Evolutionary conservation across 2,329 filamentous ascomycete genomes (phyloP), one percentile per base, ranked within the genome.

Genomic region (Paraphoma chrysanthemicola): DNA sequence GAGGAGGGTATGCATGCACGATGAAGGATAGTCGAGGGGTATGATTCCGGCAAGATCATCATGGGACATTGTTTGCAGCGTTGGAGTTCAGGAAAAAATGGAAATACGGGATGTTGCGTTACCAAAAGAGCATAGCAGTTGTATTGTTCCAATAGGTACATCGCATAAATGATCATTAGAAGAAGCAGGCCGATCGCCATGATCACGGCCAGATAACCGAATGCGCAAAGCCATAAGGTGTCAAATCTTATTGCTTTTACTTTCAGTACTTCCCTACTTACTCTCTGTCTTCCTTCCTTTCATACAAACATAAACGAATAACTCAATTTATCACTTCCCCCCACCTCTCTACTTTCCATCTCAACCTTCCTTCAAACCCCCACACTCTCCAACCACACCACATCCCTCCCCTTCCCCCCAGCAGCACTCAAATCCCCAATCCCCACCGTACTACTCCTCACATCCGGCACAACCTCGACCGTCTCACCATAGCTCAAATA

Each of bases 401-500:
- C 68, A 49, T 36, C 62, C 68, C 47, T 59, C 64, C 39, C 60
- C 36, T n/a, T 65, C 39, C 60, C 39, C 10, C 57, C 54, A 3
- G 53, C 64, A 44, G 59, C 43, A 5, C 63, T 59, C 67, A 74
- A 70, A 33, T 74, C 68, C 5, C 69, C 68, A 39, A 76, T 57
- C 0, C 73, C 71, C 11, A 77, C 70, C 4, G 75, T 96, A 31
- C 92, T 90, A 63, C 86, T 87, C 59, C 79, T 82, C 52, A 91
- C 81, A 78, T 93, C 88, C 12, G 87, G 84, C 18, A 93, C 83
- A 2, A 97, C 91, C 48, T 89, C 78, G 1, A 97, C 84, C 39
- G 87, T 89, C 79, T 95, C 90, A 0, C 90, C 91, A 55, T 91
- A 81, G 69, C 92, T 95, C 66, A 86, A 82, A 67, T 90, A 90